phyloP scores from a whole-genome alignment of 78 protist genomes.

The Emiliania huxleyi region DNA sequence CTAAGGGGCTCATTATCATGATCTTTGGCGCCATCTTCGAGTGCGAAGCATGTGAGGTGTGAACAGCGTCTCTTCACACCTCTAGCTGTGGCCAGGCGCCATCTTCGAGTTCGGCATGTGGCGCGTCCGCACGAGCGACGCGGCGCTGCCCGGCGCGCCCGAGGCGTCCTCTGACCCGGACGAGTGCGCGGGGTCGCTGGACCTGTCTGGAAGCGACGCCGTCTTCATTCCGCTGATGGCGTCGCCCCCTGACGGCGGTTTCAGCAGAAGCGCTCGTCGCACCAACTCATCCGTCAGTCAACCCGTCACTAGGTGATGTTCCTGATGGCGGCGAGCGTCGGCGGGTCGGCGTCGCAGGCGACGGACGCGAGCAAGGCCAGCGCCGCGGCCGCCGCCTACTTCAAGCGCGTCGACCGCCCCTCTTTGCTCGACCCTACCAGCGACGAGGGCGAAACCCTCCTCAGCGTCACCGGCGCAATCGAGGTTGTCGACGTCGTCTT shows the following conservation, averaged over 20 bases:
- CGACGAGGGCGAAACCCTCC: slow-evolving; percentile 22
- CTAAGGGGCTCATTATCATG: too few species aligned
- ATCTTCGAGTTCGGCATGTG: background rate
- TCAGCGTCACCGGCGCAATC: background rate
- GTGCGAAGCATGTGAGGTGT: too few species aligned
- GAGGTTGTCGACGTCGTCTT: slow-evolving; percentile 41
- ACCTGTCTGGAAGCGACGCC: background rate
- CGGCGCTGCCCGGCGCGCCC: background rate
- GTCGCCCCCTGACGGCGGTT: too few species aligned
- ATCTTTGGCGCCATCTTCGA: background rate
- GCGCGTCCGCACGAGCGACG: background rate
- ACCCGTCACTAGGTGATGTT: background rate
- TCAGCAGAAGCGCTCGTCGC: background rate
- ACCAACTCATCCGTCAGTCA: too few species aligned
- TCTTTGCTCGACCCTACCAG: background rate
- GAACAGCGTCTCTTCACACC: too few species aligned
- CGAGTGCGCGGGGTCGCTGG: background rate
- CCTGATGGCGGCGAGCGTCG: background rate
- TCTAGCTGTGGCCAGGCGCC: too few species aligned
- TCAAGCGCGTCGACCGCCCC: background rate
- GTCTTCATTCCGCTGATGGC: background rate
- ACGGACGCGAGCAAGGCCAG: background rate
- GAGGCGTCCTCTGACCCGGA: background rate
- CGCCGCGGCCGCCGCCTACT: background rate
- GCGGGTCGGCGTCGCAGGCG: background rate